Evolutionary conservation across 2,329 filamentous ascomycete genomes (phyloP).

Genomic region (Penicillium sp.): DNA sequence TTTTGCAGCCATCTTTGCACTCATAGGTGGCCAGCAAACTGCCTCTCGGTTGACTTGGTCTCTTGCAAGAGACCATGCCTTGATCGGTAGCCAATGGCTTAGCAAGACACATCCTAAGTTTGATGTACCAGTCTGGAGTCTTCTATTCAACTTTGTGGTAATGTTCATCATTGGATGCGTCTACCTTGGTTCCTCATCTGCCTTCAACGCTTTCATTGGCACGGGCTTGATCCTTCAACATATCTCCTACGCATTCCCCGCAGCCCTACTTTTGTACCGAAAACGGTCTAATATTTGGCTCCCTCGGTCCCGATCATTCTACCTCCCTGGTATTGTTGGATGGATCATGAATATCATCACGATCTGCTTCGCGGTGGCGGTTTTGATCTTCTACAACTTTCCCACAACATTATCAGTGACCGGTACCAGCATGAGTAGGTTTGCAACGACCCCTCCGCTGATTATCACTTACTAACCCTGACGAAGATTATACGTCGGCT

Average conservation of each 20-base stretch:
- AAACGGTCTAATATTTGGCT: slow-evolving; percentile 2
- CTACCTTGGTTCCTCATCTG: slow-evolving; percentile 11
- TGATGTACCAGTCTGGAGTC: slow-evolving; percentile 24
- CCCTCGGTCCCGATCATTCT: slow-evolving; percentile 3
- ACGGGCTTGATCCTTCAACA: slow-evolving; percentile 11
- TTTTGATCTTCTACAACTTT: slow-evolving; percentile 9
- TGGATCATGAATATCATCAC: slow-evolving; percentile 1
- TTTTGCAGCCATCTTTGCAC: slow-evolving; percentile 2
- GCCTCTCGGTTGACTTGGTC: slow-evolving; percentile 33
- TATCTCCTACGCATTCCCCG: slow-evolving; percentile 6
- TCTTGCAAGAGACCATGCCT: slow-evolving; percentile 20
- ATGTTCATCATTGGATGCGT: slow-evolving; percentile 17
- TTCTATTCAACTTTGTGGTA: slow-evolving; percentile 17
- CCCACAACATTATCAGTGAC: not conserved
- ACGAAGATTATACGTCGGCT: slow-evolving; percentile 2
- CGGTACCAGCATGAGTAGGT: slow-evolving; percentile 4
- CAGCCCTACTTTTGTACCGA: slow-evolving; percentile 5
- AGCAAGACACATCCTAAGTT: slow-evolving; percentile 2
- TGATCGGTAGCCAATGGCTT: slow-evolving; percentile 5
- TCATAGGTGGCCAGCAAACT: slow-evolving; percentile 29
- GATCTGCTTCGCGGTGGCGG: slow-evolving; percentile 1
- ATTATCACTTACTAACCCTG: not conserved
- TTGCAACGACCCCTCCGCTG: not conserved
- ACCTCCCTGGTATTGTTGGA: not conserved
- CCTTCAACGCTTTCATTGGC: slow-evolving; percentile 14